Evolutionary conservation across 2,329 filamentous ascomycete genomes (phyloP).

Genomic region (Aschersonia sp.): DNA sequence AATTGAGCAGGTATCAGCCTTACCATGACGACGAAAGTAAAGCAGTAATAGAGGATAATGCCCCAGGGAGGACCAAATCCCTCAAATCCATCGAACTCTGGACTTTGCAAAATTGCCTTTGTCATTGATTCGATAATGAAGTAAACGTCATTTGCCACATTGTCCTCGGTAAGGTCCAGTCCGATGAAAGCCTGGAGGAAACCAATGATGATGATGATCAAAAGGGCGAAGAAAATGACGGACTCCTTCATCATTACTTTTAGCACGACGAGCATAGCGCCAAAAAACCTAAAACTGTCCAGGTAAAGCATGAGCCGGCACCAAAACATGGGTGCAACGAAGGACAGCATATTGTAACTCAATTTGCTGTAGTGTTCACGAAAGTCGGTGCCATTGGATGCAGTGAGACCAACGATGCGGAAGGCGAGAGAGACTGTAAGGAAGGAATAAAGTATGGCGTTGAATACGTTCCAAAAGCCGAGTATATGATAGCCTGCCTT

Average conservation of each 20-base stretch:
- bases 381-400: constrained; percentile 27
- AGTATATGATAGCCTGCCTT: constrained; percentile 88
- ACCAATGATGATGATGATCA: constrained; percentile 67
- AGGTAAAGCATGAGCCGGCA: constrained; percentile 81
- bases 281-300: constrained; percentile 89
- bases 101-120: constrained; percentile 82
- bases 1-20: background rate
- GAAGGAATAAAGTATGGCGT: constrained; percentile 65
- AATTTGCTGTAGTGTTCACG: constrained; percentile 58
- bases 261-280: constrained; percentile 92
- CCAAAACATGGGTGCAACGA: constrained; percentile 95
- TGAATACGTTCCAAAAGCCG: constrained; percentile 96
- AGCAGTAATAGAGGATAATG: constrained; percentile 90
- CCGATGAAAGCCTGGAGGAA: constrained; percentile 94
- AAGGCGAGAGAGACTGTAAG: constrained; percentile 65
- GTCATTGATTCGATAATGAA: constrained; percentile 75
- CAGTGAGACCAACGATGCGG: constrained; percentile 62
- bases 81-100: constrained; percentile 81
- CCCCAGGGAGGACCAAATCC: constrained; percentile 87
- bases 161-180: constrained; percentile 68
- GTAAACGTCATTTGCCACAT: constrained; percentile 49
- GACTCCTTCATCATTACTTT: constrained; percentile 93
- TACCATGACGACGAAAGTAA: constrained; percentile 95
- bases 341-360: constrained; percentile 89
- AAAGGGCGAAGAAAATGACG: constrained; percentile 87